Percentiles rank a stretch among this genome's conserved stretches.
Evolutionary conservation across 345 rosid species (phyloP).

Genomic region (Ceriops zippeliana): DNA sequence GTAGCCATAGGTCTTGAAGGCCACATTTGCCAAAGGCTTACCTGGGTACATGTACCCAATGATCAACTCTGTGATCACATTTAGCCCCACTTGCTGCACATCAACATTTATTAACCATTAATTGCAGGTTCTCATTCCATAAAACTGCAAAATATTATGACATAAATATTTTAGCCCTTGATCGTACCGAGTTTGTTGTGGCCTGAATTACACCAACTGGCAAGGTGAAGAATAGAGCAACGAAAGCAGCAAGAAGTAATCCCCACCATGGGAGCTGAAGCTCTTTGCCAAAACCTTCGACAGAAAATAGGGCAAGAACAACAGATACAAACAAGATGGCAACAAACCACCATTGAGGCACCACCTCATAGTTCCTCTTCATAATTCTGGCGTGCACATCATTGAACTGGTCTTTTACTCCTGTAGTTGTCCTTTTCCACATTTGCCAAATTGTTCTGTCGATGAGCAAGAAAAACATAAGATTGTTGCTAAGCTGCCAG

Average conservation of each 20-base stretch:
- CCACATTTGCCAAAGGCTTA: constrained; percentile 79
- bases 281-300: constrained; percentile 70
- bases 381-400: constrained; percentile 82
- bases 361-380: constrained; percentile 73
- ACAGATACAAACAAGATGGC: constrained; percentile 35
- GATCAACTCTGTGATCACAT: constrained; percentile 72
- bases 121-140: background rate
- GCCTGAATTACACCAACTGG: constrained; percentile 80
- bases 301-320: constrained; percentile 47
- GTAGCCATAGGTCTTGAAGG: constrained; percentile 84
- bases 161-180: no score
- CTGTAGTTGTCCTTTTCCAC: constrained; percentile 58
- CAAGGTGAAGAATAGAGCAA: constrained; percentile 68
- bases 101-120: background rate
- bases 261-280: constrained; percentile 98
- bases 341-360: constrained; percentile 87
- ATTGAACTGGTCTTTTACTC: constrained; percentile 32
- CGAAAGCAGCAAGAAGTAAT: constrained; percentile 51
- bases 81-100: constrained; percentile 62
- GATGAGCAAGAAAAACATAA: background rate
- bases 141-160: background rate
- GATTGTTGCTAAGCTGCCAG: no score
- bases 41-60: constrained; percentile 78
- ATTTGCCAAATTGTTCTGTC: constrained; percentile 50
- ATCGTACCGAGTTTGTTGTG: constrained; percentile 64